Percentiles rank a stretch among this genome's conserved stretches.
Conservation (phyloP, 306 rosid species). For the Geum urbanum region DNA sequence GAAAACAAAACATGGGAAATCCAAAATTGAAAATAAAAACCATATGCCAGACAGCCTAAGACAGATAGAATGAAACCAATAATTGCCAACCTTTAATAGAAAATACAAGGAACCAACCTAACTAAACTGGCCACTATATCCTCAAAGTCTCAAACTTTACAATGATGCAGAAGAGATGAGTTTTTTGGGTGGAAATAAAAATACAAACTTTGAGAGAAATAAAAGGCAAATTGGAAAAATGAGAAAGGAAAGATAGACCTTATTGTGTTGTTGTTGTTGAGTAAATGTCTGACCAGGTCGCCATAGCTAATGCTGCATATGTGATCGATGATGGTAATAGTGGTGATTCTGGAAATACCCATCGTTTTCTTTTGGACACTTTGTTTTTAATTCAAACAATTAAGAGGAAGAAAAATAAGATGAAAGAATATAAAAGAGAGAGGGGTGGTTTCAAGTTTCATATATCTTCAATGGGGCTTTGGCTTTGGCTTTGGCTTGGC, state of each 20-base stretch:
- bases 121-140: not conserved
- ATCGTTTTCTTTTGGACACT: conserved; percentile 25
- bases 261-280: not conserved
- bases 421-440: not conserved
- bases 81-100: conserved; percentile 4
- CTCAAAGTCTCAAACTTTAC: not conserved
- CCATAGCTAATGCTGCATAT: conserved; percentile 21
- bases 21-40: not conserved
- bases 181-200: conserved; percentile 4
- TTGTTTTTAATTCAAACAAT: not conserved
- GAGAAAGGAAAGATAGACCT: not conserved
- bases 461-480: not conserved
- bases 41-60: conserved; percentile 10
- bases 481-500: not conserved
- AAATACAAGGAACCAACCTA: conserved; percentile 1
- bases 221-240: not conserved
- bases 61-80: conserved; percentile 9
- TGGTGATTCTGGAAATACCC: conserved; percentile 25
- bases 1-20: conserved; percentile 5
- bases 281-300: conserved; percentile 41
- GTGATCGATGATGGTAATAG: conserved; percentile 12
- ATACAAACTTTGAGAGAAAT: not conserved
- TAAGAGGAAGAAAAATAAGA: not conserved
- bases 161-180: conserved; percentile 4
- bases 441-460: not conserved